phyloP scores from a whole-genome alignment of 495 filamentous ascomycete species.

The Articulospora tetracladia region DNA sequence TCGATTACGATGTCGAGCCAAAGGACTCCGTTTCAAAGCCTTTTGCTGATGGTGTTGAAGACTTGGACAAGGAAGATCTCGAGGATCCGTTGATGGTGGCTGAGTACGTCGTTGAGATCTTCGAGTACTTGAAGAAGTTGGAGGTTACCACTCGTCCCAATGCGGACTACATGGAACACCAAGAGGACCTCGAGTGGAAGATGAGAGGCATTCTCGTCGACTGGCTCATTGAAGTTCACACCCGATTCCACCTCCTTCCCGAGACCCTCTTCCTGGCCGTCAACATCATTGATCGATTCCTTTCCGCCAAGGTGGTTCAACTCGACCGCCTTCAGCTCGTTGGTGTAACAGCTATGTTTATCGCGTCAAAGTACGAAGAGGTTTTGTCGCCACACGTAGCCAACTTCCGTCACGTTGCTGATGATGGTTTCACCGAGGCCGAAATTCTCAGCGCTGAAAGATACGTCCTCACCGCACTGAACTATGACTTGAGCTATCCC shows the following conservation, averaged over 20 bases:
- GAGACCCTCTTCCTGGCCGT: constrained; percentile 95
- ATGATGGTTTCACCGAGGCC: constrained; percentile 92
- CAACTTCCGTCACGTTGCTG: constrained; percentile 95
- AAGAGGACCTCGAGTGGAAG: constrained; percentile 95
- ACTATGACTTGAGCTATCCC: constrained; percentile 97
- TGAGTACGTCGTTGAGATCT: constrained; percentile 96
- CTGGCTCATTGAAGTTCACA: constrained; percentile 98
- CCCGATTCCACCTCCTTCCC: constrained; percentile 92
- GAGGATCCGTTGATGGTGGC: constrained; percentile 97
- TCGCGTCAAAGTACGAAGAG: constrained; percentile 98
- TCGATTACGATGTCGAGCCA: constrained; percentile 21
- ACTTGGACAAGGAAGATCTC: constrained; percentile 80
- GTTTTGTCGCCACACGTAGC: constrained; percentile 93
- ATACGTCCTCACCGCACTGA: constrained; percentile 81
- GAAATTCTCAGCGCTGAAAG: constrained; percentile 97
- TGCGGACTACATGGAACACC: constrained; percentile 88
- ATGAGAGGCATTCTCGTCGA: constrained; percentile 96
- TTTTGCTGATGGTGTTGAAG: constrained; percentile 47
- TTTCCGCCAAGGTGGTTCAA: constrained; percentile 88
- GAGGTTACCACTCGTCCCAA: constrained; percentile 84
- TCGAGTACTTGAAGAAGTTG: constrained; percentile 88
- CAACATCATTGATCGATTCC: constrained; percentile 97
- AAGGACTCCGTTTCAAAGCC: constrained; percentile 29
- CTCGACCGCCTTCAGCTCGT: constrained; percentile 94
- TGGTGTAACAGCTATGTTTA: constrained; percentile 98